Evolutionary conservation across 164 flowering plant genomes (phyloP).

Genomic region (Litsea cubeba): DNA sequence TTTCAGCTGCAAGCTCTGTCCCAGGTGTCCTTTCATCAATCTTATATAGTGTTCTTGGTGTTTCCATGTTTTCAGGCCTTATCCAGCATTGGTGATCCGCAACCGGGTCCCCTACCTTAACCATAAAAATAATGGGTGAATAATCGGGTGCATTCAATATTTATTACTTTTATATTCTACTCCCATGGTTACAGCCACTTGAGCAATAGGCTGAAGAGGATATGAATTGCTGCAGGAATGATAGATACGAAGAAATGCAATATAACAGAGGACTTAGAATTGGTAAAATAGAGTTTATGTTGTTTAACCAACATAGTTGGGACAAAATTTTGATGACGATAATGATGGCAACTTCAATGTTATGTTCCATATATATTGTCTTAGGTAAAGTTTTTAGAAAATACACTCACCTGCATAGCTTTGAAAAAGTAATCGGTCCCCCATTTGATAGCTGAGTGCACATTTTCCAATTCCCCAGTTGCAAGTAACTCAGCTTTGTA

Average conservation of each 20-base stretch:
- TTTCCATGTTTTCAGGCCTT: constrained; percentile 78
- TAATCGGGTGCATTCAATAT: neutral
- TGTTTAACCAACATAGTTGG: too few relatives aligned
- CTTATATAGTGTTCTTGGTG: constrained; percentile 55
- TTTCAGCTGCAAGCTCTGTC: constrained; percentile 88
- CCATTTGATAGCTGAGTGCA: constrained; percentile 54
- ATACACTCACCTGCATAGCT: constrained; percentile 50
- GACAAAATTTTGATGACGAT: too few relatives aligned
- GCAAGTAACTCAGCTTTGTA: constrained; percentile 47
- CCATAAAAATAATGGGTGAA: neutral
- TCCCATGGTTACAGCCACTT: too few relatives aligned
- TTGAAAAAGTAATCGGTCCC: constrained; percentile 89
- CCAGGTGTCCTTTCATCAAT: constrained; percentile 60
- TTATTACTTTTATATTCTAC: too few relatives aligned
- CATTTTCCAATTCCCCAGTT: constrained; percentile 55
- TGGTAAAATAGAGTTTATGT: too few relatives aligned
- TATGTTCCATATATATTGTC: too few relatives aligned
- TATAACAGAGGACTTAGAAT: too few relatives aligned
- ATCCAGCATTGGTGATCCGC: constrained; percentile 83
- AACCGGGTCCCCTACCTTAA: constrained; percentile 74
- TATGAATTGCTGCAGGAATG: neutral
- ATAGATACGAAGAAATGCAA: too few relatives aligned
- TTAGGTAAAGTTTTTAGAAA: neutral
- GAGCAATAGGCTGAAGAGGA: neutral
- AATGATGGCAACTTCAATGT: too few relatives aligned